Evolutionary conservation across 2,329 filamentous ascomycete species (phyloP).

Genomic region (Rhinocladiella similis): DNA sequence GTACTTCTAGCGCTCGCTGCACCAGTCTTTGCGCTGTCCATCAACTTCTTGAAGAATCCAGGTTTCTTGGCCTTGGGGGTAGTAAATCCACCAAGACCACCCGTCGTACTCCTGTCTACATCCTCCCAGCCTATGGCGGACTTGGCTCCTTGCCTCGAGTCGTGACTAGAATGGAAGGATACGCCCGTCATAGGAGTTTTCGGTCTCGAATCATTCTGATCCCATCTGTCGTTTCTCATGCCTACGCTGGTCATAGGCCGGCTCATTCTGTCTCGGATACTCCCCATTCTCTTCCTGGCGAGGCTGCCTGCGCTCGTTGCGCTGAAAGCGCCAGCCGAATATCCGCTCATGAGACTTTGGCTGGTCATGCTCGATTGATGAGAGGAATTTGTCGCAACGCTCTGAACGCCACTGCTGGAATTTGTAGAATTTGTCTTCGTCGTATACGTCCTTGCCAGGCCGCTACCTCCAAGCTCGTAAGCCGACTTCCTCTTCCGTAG

Average conservation of each 20-base stretch:
- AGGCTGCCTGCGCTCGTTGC: constrained; percentile 94
- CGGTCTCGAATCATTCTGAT: constrained; percentile 39
- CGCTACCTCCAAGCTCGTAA: constrained; percentile 70
- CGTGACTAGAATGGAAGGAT: constrained; percentile 91
- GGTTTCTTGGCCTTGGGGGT: constrained; percentile 77
- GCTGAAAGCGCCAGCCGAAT: constrained; percentile 86
- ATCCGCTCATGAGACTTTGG: constrained; percentile 89
- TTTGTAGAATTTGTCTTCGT: constrained; percentile 84
- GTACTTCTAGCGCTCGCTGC: constrained; percentile 86
- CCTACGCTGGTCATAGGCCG: constrained; percentile 48
- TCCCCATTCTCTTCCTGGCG: constrained; percentile 62
- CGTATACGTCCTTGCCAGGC: constrained; percentile 77
- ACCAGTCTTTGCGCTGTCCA: constrained; percentile 90
- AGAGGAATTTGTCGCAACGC: constrained; percentile 63
- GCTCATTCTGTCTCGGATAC: constrained; percentile 32
- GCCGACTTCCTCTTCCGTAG: constrained; percentile 52
- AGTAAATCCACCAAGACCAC: constrained; percentile 73
- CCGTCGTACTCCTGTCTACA: constrained; percentile 47
- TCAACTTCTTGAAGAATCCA: constrained; percentile 93
- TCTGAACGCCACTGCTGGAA: constrained; percentile 71
- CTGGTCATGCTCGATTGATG: constrained; percentile 75
- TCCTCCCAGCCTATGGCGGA: constrained; percentile 65
- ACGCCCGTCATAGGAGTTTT: constrained; percentile 67
- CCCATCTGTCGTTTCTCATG: constrained; percentile 39
- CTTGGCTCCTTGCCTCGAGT: constrained; percentile 57